Evolutionary conservation across 1,284 basidiomycete species (phyloP), one percentile per base, ranked within the genome.

Genomic region (Melanopsichium pennsylvanicum): DNA sequence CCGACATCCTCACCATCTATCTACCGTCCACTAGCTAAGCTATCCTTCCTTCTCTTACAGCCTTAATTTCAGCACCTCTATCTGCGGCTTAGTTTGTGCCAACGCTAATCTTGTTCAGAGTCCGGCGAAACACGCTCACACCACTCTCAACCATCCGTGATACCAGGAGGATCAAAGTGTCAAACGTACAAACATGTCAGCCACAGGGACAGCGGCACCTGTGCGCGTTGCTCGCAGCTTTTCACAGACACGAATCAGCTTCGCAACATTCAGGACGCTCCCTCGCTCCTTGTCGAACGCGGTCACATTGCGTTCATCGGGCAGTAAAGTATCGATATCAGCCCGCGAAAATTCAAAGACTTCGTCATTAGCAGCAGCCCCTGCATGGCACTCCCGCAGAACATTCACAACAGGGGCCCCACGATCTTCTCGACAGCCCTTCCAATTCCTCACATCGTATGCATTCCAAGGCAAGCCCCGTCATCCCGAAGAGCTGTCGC

Each of bases 401-500:
- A 26, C 46, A 12, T 62, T 68, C 16, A 58, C 58, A 16, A 45
- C 64, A 9, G 50, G 40, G 13, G 36, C 37, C 19, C 36, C 45
- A 26, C 48, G 52, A 38, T 35, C 52, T 5, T 68, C 64, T 23
- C 48, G 54, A 26, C 44, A 62, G 13, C 67, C 88, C 4, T 90
- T 88, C 75, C 85, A 83, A 34, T 89, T 91, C 73, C 86, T 89
- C 67, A 84, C 91, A 32, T 89, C 88, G 42, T 86, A 86, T 16
- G 89, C 89, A 76, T 92, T 90, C 86, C 88, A 88, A 34, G 88
- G 88, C 34, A 92, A 92, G 79, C 86, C 87, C 10, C 82, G 84
- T 19, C 83, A 33, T 21, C 22, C 55, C n/a, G 47, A 62, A 11
- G 72, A 70, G 6, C 38, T 26, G 43, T 16, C 43, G 32, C 56